Conservation (phyloP, 2,329 filamentous ascomycete genomes). For the Ambrosiella xylebori region DNA sequence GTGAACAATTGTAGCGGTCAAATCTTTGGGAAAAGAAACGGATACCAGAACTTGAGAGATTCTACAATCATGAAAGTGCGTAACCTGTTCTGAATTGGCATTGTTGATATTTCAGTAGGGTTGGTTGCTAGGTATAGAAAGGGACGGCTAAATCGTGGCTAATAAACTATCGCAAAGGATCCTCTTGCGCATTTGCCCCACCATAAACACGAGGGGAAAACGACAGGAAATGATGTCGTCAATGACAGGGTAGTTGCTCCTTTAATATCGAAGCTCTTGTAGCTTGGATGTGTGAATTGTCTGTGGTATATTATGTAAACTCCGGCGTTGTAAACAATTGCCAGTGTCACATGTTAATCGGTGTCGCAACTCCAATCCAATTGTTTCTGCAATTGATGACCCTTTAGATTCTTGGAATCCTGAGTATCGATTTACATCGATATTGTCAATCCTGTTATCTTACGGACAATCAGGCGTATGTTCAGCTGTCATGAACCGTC, state of each 20-base stretch:
- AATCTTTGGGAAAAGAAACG: not conserved
- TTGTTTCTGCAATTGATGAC: too few relatives aligned
- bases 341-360: too few relatives aligned
- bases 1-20: not conserved
- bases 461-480: too few relatives aligned
- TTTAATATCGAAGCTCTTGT: not conserved
- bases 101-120: not conserved
- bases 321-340: too few relatives aligned
- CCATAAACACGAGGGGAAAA: not conserved
- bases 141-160: not conserved
- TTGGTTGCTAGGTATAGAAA: not conserved
- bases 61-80: not conserved
- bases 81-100: not conserved
- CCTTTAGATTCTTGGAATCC: too few relatives aligned
- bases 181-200: not conserved
- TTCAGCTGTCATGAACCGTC: too few relatives aligned
- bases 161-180: not conserved
- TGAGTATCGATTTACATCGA: too few relatives aligned
- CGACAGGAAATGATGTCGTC: not conserved
- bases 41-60: not conserved
- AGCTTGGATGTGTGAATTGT: not conserved
- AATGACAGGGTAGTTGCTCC: not conserved
- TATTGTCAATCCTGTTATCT: too few relatives aligned
- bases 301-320: not conserved
- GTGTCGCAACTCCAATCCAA: too few relatives aligned